Percentiles rank a stretch among this genome's conserved stretches.
Evolutionary conservation across 345 rosid genomes (phyloP).

Genomic region (Brassica nigra): DNA sequence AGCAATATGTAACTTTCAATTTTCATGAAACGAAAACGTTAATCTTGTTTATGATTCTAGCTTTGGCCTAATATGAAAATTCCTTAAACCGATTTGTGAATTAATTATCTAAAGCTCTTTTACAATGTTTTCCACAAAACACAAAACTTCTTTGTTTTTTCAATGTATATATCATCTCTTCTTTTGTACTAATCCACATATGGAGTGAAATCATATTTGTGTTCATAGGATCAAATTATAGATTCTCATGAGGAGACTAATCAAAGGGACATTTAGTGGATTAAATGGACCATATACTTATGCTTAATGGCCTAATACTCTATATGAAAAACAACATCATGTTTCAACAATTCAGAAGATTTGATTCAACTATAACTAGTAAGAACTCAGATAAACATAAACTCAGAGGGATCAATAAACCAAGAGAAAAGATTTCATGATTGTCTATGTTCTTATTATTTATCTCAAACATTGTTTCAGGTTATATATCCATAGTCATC

Average conservation of each 20-base stretch:
- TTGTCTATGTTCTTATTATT: neutral
- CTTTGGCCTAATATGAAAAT: neutral
- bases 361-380: neutral
- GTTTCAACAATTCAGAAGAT: neutral
- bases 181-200: neutral
- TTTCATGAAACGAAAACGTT: neutral
- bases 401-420: too few species aligned
- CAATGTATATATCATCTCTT: conserved; percentile 24
- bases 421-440: too few species aligned
- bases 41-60: neutral
- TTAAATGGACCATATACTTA: neutral
- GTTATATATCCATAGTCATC: too few species aligned
- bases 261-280: neutral
- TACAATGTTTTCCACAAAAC: neutral
- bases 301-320: neutral
- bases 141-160: neutral
- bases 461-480: too few species aligned
- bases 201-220: neutral
- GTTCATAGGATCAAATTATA: neutral
- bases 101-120: neutral
- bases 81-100: neutral
- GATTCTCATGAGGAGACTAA: neutral
- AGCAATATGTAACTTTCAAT: too few species aligned
- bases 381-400: neutral
- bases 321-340: neutral